Conservation (phyloP, 345 rosid species). For the Syzygium aromaticum region DNA sequence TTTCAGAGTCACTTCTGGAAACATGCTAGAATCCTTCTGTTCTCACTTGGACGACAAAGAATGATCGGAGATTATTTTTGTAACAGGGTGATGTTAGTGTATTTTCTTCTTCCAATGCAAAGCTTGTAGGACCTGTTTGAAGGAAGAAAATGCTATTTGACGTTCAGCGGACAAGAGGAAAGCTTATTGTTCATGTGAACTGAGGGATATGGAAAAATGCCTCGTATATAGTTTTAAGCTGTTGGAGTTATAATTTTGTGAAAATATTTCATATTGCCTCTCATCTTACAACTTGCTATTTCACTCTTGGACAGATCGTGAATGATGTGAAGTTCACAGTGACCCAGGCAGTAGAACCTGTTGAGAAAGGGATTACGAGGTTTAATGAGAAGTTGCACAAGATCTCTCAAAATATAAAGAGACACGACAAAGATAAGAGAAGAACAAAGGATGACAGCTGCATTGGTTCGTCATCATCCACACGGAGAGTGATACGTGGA, state of each 20-base stretch:
- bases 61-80: not conserved
- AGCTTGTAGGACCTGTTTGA: not conserved
- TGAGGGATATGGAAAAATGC: not conserved
- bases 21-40: not conserved
- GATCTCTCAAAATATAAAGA: conserved; percentile 84
- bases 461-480: conserved; percentile 44
- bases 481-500: conserved; percentile 71
- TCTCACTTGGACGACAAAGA: not conserved
- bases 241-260: not conserved
- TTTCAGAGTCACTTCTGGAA: not conserved
- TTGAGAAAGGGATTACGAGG: conserved; percentile 89
- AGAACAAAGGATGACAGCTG: conserved; percentile 85
- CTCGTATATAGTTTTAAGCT: not conserved
- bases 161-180: not conserved
- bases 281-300: not conserved
- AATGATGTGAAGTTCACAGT: conserved; percentile 90
- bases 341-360: conserved; percentile 92
- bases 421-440: conserved; percentile 67
- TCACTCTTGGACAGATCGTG: conserved; percentile 52
- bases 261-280: not conserved
- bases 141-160: not conserved
- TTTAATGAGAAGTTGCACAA: conserved; percentile 83
- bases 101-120: not conserved
- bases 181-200: not conserved
- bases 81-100: not conserved